Conservation (phyloP, 2,329 filamentous ascomycete genomes). For the Fusarium heterosporum region DNA sequence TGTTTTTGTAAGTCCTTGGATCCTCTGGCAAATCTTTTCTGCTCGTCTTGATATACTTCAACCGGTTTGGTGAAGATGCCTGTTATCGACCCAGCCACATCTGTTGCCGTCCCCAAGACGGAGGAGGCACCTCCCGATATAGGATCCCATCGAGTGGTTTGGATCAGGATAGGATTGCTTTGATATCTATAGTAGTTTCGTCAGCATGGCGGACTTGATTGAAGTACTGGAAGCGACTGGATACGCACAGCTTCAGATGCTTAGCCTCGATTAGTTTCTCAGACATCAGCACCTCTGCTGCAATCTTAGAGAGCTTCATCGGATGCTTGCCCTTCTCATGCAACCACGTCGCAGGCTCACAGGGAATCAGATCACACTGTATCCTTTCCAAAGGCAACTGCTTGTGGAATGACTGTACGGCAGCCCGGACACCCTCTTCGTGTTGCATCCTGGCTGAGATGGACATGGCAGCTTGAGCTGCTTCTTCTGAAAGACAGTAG, state of each 20-base stretch:
- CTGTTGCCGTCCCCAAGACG: not conserved
- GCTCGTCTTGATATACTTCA: conserved; percentile 2
- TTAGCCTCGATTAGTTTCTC: not conserved
- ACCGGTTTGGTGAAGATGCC: not conserved
- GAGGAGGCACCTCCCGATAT: not conserved
- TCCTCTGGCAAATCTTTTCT: not conserved
- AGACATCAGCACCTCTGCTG: not conserved
- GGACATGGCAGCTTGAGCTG: not conserved
- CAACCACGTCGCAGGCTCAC: not conserved
- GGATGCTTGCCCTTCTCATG: not conserved
- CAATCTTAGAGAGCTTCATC: not conserved
- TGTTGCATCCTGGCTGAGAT: not conserved
- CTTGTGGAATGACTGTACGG: not conserved
- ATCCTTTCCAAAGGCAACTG: not conserved
- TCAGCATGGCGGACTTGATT: not conserved
- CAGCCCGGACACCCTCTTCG: not conserved
- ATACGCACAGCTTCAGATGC: not conserved
- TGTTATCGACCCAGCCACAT: not conserved
- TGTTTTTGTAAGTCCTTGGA: not conserved
- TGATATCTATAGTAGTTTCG: not conserved
- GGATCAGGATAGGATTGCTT: not conserved
- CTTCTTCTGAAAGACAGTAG: not conserved
- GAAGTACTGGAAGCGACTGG: not conserved
- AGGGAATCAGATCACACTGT: not conserved
- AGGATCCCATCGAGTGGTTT: not conserved